Base-by-base conservation (phyloP, 106 monocot genomes). In the Posidonia australis region DNA sequence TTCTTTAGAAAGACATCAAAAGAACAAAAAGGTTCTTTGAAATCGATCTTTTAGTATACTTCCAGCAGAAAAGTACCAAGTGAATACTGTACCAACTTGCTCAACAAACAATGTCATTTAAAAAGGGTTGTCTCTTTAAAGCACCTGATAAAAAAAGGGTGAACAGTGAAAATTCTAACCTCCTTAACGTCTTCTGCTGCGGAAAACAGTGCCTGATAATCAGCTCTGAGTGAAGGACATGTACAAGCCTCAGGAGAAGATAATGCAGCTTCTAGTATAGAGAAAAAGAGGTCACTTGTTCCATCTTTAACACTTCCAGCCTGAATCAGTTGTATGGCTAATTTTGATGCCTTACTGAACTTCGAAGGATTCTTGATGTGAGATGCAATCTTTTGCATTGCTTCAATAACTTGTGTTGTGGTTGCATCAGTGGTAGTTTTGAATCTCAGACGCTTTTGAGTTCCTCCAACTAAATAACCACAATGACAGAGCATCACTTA, bases 321-420 rank as follows among this genome's bases (percentile, higher is more conserved):
- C 45, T 90, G 80, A 32, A 98, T 81, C 48, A 96, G 74, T 44
- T 98, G 96, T 63, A 87, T 0, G 27, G 90, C 84, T 62, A 98
- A 82, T 59, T 90, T 98, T 63, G 96, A 90, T n/a, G 96, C 96
- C 78, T 98, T 98, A 45, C 70, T 71, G 67, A 98, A 98, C 66
- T 98, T 98, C 20, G 86, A 77, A 51, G 82, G 86, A 77, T 87
- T 90, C 59, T 84, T 83, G 76, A 98, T 98, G 60, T 98, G 96
- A 29, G 90, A 82, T 28, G 84, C 63, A 47, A 98, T 98, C 63
- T 90, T 98, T 52, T 87, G 82, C 87, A 98, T 90, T 24, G 94
- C 94, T 66, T 94, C 89, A 28, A 82, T 78, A 31, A 94, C 64
- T 74, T 94, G 89, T 41, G 60, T 49, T 73, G 81, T 79, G 24